Evolutionary conservation across 139 green algal species (phyloP), one percentile per base, ranked within the genome.

Genomic region (Micromonas pusilla): DNA sequence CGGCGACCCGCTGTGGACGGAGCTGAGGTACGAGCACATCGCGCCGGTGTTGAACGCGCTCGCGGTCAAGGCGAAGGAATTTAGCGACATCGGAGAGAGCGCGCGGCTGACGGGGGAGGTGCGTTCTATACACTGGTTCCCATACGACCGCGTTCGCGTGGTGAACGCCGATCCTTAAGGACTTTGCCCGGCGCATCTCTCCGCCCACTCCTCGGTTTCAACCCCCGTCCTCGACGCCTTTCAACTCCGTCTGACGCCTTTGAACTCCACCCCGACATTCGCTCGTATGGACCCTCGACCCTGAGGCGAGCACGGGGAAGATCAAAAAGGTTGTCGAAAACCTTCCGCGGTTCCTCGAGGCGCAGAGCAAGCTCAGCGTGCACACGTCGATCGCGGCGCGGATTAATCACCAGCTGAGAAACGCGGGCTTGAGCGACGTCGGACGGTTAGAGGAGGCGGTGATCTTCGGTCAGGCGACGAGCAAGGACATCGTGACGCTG

Each of bases 371-470:
- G 62, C 84, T 98, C 76, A 83, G 71, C 3, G 79, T 93, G 45
- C 94, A 98, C 82, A 90, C 96, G 31, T 85, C 94, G 77, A 88
- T 98, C 25, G 88, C 85, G 19, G 86, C 77, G 45, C 83, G 87
- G 66, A 77, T 97, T 23, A 94, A 92, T 79, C 26, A 13, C 13
- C 31, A 30, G 33, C 87, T 91, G 26, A 89, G 93, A 2, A 78
- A 79, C 33, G 79, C 86, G 9, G 63, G 75, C n/a, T 85, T 98
- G 66, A 88, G 84, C 0, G 87, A 92, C 0, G 63, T 98, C 36
- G 94, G 94, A 3, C 90, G 90, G 78, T 77, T 98, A 82, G 94
- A 98, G 81, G 94, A 98, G 87, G 93, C 97, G 82, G 63, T 98
- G 45, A 90, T 99, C 66, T 96, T 94, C 80, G 95, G 95, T 0